Percentiles rank a stretch among this genome's conserved stretches.
Conservation (phyloP, 2,329 filamentous ascomycete genomes). For the Botrytis pseudocinerea region DNA sequence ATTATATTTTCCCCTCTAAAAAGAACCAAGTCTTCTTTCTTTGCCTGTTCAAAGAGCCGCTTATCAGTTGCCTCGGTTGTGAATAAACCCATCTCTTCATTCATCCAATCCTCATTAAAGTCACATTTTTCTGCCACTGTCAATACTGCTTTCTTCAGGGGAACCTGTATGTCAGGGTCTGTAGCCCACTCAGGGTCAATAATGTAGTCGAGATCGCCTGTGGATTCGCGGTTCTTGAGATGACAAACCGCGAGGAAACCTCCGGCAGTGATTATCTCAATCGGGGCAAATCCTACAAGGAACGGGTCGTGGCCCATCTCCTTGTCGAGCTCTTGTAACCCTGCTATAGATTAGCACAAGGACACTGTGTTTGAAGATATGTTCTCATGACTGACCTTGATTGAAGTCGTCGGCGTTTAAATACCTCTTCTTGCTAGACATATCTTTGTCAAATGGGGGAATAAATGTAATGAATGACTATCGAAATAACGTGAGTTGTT, state of each 20-base stretch:
- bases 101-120: not conserved
- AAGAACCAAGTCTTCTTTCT: not conserved
- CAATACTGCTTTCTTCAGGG: not conserved
- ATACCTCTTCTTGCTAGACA: not conserved
- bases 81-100: not conserved
- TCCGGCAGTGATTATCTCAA: slow-evolving; percentile 5
- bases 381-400: not conserved
- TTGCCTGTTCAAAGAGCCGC: not conserved
- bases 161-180: not conserved
- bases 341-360: not conserved
- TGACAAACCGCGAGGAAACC: slow-evolving; percentile 11
- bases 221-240: not conserved
- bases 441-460: not conserved
- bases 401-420: not conserved
- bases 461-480: too few relatives aligned
- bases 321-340: slow-evolving; percentile 4
- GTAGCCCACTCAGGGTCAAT: slow-evolving; percentile 5
- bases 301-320: not conserved
- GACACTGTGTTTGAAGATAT: too few relatives aligned
- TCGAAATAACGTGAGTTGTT: too few relatives aligned
- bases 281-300: slow-evolving; percentile 7
- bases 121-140: not conserved
- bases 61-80: not conserved
- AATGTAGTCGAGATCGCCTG: not conserved
- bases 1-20: not conserved